Evolutionary conservation across 495 filamentous ascomycete genomes (phyloP), one percentile per base, ranked within the genome.

Genomic region (Penicillium crystallinum): DNA sequence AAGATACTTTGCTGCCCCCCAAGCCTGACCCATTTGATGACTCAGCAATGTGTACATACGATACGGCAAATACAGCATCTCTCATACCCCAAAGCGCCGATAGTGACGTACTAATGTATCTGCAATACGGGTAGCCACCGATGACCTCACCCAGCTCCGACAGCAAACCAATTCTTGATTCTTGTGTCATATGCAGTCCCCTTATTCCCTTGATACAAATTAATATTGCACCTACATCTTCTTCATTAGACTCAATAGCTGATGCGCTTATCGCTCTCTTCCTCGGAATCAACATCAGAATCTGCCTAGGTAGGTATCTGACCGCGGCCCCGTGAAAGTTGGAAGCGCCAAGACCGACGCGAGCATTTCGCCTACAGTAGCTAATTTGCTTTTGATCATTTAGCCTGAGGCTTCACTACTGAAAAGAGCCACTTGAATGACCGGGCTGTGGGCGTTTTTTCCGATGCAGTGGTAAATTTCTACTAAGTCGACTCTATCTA

Each of bases 131-230:
- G 46, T 54, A 37, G 55, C 46, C 55, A 63, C 49, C 57, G 55
- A 66, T 66, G 63, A 66, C 63, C 63, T 66, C 63, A 66, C 60
- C 59, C 49, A 15, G 42, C 33, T 36, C 18, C n/a, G 34, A 36
- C 34, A 22, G 30, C 31, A 36, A 36, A 50, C 53, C 42, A 52
- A 46, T 44, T 27, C 51, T 41, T 54, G 41, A 47, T 44, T 46
- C 45, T 51, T 52, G 40, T 50, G 48, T 50, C 48, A 42, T 50
- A 31, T 42, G 39, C 17, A 10, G 19, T 38, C 15, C 17, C 44
- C 31, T 47, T 37, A 30, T 30, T 17, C 2, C 17, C 18, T 27
- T 25, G 6, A 50, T 50, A 41, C n/a, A 15, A 12, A 40, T 33
- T 40, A 40, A 43, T 5, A 12, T 17, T 17, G 10, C 9, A 0